These are phyloP conservation scores for Pilasporangium apinafurcum DNA, from an alignment of 352 stramenopile genomes.

Conservation along the genomic window DNA sequence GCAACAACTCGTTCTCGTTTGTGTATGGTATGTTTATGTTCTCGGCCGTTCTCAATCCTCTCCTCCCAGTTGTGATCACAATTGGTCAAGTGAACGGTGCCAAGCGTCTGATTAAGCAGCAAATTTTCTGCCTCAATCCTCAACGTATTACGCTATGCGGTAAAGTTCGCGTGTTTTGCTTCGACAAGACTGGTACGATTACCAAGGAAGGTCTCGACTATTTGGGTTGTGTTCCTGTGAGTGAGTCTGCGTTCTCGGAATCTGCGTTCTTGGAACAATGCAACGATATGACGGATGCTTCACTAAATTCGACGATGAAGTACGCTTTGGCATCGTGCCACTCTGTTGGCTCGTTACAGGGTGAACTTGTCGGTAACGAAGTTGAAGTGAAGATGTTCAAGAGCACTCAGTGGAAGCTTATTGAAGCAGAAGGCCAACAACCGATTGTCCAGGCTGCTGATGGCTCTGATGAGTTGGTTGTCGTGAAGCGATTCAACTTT, in stretches of 20 bases:
- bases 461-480: conserved; percentile 37
- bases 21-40: conserved; percentile 81
- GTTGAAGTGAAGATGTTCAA: conserved; percentile 88
- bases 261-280: conserved; percentile 33
- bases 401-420: conserved; percentile 55
- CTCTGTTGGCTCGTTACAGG: conserved; percentile 59
- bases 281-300: conserved; percentile 48
- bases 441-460: conserved; percentile 38
- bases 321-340: conserved; percentile 81
- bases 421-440: conserved; percentile 39
- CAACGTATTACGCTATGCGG: conserved; percentile 83
- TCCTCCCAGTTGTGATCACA: conserved; percentile 87
- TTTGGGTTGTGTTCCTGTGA: conserved; percentile 49
- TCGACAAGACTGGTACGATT: conserved; percentile 92
- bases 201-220: conserved; percentile 89
- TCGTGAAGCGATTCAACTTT: conserved; percentile 91
- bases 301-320: conserved; percentile 35
- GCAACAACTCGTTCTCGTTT: conserved; percentile 64
- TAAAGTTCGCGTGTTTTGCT: conserved; percentile 88
- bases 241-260: conserved; percentile 14
- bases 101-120: conserved; percentile 62
- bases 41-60: conserved; percentile 67
- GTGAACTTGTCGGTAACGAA: conserved; percentile 78
- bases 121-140: conserved; percentile 80
- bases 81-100: conserved; percentile 83